These are phyloP conservation scores for Nitzschia sp. DNA, from an alignment of 108 stramenopile genomes.

Conservation along the genomic window DNA sequence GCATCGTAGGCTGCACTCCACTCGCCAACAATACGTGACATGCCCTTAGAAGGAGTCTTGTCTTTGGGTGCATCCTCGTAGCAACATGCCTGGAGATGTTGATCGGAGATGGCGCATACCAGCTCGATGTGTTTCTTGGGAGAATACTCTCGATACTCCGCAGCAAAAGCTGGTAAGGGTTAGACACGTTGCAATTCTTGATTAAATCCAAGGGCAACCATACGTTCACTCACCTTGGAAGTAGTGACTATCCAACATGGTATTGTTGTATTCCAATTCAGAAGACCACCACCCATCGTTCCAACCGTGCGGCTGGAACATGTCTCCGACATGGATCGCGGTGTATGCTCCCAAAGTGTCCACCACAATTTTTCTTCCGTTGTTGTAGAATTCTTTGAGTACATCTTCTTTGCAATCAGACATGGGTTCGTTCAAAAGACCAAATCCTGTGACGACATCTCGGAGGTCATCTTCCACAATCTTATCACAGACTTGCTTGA, in stretches of 20 bases:
- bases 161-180: conserved; percentile 30
- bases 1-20: conserved; percentile 65
- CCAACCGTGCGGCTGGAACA: conserved; percentile 47
- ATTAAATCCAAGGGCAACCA: neutral
- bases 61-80: conserved; percentile 46
- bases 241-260: conserved; percentile 61
- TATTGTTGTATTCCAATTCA: conserved; percentile 26
- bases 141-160: conserved; percentile 33
- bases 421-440: conserved; percentile 68
- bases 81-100: conserved; percentile 50
- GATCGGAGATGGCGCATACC: conserved; percentile 40
- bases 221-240: conserved; percentile 41
- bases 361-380: conserved; percentile 41
- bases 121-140: conserved; percentile 66
- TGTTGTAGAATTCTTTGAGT: conserved; percentile 42
- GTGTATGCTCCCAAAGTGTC: conserved; percentile 35
- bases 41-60: conserved; percentile 35
- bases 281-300: conserved; percentile 53
- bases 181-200: neutral
- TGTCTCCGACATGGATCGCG: conserved; percentile 51
- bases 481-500: conserved; percentile 38
- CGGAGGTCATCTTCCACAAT: conserved; percentile 42
- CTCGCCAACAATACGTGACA: conserved; percentile 58
- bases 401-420: conserved; percentile 29
- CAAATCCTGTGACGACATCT: conserved; percentile 72